Conservation (phyloP, 208 protist species). For the Tritrichomonas musculus region DNA sequence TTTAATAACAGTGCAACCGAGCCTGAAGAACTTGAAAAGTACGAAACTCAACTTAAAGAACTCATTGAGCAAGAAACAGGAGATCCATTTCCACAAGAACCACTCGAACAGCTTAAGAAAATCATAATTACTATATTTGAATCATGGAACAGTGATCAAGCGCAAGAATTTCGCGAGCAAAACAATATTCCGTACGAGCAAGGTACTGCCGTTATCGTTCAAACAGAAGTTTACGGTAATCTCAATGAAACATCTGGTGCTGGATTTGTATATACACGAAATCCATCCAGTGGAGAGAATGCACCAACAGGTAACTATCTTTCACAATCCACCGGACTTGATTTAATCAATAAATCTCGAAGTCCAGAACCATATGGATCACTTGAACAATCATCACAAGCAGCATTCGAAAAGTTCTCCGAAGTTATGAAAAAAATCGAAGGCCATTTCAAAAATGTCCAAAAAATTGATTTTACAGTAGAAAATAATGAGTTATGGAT, state of each 20-base stretch:
- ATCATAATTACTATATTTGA: slow-evolving; percentile 53
- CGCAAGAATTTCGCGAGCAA: slow-evolving; percentile 56
- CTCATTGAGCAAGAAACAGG: background rate
- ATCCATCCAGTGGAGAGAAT: background rate
- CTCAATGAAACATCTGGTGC: background rate
- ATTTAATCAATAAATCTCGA: background rate
- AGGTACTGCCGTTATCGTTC: background rate
- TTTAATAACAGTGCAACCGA: background rate
- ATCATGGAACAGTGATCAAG: slow-evolving; percentile 52
- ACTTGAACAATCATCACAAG: background rate
- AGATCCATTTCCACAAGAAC: slow-evolving; percentile 2
- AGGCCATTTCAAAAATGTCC: background rate
- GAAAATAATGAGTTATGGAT: background rate
- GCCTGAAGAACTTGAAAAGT: background rate
- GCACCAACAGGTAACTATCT: background rate
- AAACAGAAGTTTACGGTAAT: background rate
- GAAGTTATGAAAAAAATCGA: background rate
- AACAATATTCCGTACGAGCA: slow-evolving; percentile 63
- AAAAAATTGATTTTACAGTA: background rate
- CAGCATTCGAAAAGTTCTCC: background rate
- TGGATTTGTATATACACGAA: background rate
- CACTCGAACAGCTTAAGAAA: background rate
- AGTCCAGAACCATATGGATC: background rate
- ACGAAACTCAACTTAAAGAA: background rate
- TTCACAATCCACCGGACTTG: background rate